Conservation (phyloP, 2,329 filamentous ascomycete genomes). For the Kalaharituber pfeilii region DNA sequence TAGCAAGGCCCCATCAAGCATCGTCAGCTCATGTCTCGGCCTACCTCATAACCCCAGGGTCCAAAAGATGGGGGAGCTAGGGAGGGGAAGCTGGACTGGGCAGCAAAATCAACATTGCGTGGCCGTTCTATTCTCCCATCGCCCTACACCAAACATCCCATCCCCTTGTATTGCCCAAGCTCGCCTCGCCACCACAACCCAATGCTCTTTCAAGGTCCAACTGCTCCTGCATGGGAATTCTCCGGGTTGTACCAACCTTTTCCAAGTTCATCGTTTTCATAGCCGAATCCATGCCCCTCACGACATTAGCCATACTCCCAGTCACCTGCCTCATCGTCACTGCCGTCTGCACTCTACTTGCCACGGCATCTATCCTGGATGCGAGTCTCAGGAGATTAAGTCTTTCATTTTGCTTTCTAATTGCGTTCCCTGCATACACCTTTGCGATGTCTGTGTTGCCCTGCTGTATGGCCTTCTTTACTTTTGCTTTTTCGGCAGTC, state of each 20-base stretch:
- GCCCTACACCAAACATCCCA: background rate
- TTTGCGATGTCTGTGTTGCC: constrained; percentile 43
- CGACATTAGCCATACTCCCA: constrained; percentile 44
- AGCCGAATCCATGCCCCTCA: constrained; percentile 43
- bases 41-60: background rate
- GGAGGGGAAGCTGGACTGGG: too few species aligned
- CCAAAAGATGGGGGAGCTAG: background rate
- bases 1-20: background rate
- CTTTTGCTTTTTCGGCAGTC: constrained; percentile 41
- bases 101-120: too few species aligned
- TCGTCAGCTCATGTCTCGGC: background rate
- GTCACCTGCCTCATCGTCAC: constrained; percentile 46
- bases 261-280: constrained; percentile 48
- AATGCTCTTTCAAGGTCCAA: too few species aligned
- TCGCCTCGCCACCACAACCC: too few species aligned
- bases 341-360: constrained; percentile 43
- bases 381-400: constrained; percentile 41
- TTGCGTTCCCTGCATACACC: constrained; percentile 46
- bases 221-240: background rate
- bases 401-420: constrained; percentile 46
- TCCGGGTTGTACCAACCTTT: constrained; percentile 30
- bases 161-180: background rate
- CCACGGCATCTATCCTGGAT: constrained; percentile 42
- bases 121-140: background rate
- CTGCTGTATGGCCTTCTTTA: constrained; percentile 46